Base-by-base conservation (phyloP, 106 monocot species). In the Hemerocallis citrina region DNA sequence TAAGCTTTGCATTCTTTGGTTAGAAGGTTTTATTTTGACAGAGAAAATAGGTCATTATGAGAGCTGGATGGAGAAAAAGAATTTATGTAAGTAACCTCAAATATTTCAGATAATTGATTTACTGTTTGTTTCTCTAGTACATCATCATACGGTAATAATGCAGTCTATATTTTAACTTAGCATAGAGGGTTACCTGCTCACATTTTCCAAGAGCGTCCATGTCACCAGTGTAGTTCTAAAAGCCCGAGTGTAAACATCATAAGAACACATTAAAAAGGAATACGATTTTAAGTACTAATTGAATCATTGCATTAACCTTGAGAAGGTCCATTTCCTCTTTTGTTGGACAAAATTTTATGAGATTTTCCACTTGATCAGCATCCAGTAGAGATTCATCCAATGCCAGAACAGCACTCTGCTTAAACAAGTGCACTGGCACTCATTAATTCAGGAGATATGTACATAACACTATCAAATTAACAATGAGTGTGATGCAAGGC, bases 201-300 rank as follows among this genome's bases (percentile, higher is more conserved):
- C 95, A 95, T 79, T 86, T 95, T 56, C 95, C 95, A 70, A 95
- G 76, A 11, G 57, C 84, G 69, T 84, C 90, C 78, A 74, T 86
- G 64, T 86, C 71, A 19, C 95, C 95, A 12, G 37, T 69, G 75
- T 83, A 95, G 24, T 34, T 46, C 95, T 94, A 37, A 60, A 5
- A 71, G 62, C 21, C 37, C 37, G 59, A 70, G 69, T 41, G 42
- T 43, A 21, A 14, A 41, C 27, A 62, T 29, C 61, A 62, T 40
- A 41, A 60, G 61, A 28, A 43, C 25, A 59, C 0, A 7, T 16
- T 16, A 59, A 59, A 59, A 38, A 34, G 35, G 1, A 6, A 36
- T 22, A 59, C 24, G 38, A 59, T 13, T 22, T 35, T 37, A 40
- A 40, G 23, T 22, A 59, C 24, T 20, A 59, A 24, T 22, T 35